A percentile compares a stretch with the other conserved stretches of the same genome.
These are phyloP conservation scores for Lepidopterella palustris DNA, from an alignment of 495 filamentous ascomycete species.

Conservation along the genomic window DNA sequence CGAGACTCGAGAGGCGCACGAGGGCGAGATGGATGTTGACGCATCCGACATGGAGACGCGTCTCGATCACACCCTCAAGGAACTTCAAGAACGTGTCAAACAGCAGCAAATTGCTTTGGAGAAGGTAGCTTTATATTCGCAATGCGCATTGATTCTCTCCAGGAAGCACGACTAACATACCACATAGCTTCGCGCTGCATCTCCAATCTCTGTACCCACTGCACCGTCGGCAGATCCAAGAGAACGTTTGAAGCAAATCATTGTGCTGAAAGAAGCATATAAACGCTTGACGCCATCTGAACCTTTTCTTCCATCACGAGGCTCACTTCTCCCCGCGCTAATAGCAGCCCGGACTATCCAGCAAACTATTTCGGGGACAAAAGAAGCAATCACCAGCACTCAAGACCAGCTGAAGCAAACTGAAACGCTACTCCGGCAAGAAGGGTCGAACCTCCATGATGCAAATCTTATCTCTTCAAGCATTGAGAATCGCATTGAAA, in stretches of 20 bases:
- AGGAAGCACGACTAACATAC: background rate
- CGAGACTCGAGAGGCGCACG: constrained; percentile 10
- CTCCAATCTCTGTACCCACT: constrained; percentile 22
- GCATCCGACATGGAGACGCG: constrained; percentile 36
- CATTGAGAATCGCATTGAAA: constrained; percentile 54
- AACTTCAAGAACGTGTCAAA: constrained; percentile 57
- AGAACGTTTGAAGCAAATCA: constrained; percentile 48
- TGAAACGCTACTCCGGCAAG: constrained; percentile 49
- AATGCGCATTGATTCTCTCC: background rate
- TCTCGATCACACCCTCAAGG: constrained; percentile 57
- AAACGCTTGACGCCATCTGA: constrained; percentile 52
- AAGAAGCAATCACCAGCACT: constrained; percentile 50
- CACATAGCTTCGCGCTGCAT: constrained; percentile 10
- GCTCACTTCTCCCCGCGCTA: constrained; percentile 63
- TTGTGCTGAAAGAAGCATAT: constrained; percentile 57
- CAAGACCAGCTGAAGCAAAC: constrained; percentile 47
- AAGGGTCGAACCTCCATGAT: constrained; percentile 57
- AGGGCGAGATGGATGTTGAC: constrained; percentile 26
- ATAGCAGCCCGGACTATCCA: constrained; percentile 61
- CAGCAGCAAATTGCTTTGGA: constrained; percentile 59
- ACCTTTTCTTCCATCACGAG: constrained; percentile 56
- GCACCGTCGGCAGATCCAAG: constrained; percentile 39
- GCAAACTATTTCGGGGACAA: constrained; percentile 57
- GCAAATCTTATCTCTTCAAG: constrained; percentile 45
- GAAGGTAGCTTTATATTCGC: constrained; percentile 37